phyloP scores from a whole-genome alignment of 164 flowering plant species.

The Nelumbo lutea region DNA sequence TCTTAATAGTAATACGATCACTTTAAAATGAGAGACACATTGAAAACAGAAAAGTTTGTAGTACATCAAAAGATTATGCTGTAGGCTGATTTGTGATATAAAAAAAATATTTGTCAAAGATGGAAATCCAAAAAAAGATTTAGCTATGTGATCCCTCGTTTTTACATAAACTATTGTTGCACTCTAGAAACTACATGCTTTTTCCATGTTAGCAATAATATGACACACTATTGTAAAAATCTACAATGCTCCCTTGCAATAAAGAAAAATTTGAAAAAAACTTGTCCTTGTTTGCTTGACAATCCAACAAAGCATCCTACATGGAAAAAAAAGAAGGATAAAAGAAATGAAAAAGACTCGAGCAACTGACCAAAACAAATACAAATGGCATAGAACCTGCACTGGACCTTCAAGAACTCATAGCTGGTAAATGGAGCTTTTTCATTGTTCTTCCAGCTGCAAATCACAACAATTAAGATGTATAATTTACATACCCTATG shows the following conservation, averaged over 20 bases:
- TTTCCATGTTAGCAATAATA: neutral
- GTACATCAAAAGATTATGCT: no score
- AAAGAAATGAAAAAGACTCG: neutral
- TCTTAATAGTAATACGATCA: no score
- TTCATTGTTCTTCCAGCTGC: constrained; percentile 85
- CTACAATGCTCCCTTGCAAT: neutral
- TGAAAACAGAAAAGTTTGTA: no score
- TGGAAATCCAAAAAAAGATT: neutral
- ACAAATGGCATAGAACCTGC: constrained; percentile 2
- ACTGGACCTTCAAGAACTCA: constrained; percentile 20
- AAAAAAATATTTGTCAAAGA: neutral
- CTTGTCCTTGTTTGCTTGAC: neutral
- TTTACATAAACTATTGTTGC: neutral
- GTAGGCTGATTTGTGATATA: neutral
- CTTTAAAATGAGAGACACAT: no score
- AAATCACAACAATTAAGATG: constrained; percentile 1
- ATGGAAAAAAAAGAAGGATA: neutral
- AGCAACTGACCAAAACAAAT: constrained; percentile 6
- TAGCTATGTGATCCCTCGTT: neutral
- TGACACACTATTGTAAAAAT: neutral
- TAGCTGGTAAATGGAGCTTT: constrained; percentile 73
- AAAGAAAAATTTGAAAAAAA: neutral
- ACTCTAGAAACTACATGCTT: neutral
- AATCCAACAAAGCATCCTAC: no score
- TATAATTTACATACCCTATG: neutral